Percentiles rank a stretch among this genome's conserved stretches.
Conservation (phyloP, 1,284 basidiomycete genomes). For the Leccinum ponderosum region DNA sequence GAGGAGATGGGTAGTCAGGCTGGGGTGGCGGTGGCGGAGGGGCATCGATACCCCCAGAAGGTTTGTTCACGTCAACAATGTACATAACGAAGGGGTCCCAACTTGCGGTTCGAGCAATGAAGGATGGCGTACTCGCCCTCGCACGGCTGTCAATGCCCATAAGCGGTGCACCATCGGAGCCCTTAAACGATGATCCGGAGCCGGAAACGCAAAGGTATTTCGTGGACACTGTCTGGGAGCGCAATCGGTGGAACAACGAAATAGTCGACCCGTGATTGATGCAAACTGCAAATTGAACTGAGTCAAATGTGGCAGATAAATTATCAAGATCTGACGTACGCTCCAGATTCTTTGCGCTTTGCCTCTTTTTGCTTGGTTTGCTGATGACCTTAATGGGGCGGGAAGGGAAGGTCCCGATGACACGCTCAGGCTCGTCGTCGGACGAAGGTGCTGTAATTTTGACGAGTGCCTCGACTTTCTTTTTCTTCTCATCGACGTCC, state of each 20-base stretch:
- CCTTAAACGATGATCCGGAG: constrained; percentile 86
- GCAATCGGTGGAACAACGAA: constrained; percentile 91
- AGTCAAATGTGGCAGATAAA: constrained; percentile 18
- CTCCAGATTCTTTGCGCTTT: constrained; percentile 91
- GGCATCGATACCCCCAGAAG: constrained; percentile 70
- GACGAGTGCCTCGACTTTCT: constrained; percentile 88
- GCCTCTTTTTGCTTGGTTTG: constrained; percentile 95
- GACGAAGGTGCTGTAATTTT: constrained; percentile 84
- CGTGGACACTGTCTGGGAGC: constrained; percentile 93
- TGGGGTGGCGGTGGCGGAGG: constrained; percentile 78
- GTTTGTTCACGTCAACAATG: constrained; percentile 84
- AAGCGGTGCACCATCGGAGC: constrained; percentile 84
- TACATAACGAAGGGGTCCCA: constrained; percentile 98
- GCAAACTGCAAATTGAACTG: constrained; percentile 59
- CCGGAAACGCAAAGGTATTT: constrained; percentile 95
- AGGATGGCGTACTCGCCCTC: constrained; percentile 74
- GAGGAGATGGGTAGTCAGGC: constrained; percentile 85
- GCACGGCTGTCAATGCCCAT: constrained; percentile 78
- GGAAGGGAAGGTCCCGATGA: constrained; percentile 86
- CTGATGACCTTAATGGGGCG: constrained; percentile 96
- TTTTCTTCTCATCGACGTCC: constrained; percentile 88
- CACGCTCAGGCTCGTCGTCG: constrained; percentile 74
- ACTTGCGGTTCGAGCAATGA: constrained; percentile 81
- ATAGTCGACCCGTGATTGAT: constrained; percentile 96
- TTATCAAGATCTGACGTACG: constrained; percentile 53